A percentile compares a stretch with the other conserved stretches of the same genome.
These are phyloP conservation scores for Pythium volutum DNA, from an alignment of 352 stramenopile species.

Conservation along the genomic window DNA sequence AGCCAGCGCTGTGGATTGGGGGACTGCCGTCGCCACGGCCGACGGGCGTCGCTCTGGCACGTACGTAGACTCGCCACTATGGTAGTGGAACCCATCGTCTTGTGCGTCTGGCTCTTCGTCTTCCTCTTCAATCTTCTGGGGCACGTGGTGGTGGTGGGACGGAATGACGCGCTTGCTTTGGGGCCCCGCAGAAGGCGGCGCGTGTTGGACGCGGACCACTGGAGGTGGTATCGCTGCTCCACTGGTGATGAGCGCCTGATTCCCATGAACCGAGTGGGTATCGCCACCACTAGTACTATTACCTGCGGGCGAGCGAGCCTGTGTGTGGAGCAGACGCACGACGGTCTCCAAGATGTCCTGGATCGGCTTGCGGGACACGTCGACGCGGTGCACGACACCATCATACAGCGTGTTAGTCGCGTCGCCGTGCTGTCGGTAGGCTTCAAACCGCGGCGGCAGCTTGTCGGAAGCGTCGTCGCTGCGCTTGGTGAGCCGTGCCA, in stretches of 20 bases:
- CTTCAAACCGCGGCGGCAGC: constrained; percentile 58
- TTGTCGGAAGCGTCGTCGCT: constrained; percentile 57
- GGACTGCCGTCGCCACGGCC: background rate
- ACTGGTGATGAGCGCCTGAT: background rate
- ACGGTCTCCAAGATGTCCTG: constrained; percentile 42
- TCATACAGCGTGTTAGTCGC: constrained; percentile 48
- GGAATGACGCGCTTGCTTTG: background rate
- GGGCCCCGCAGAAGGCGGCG: background rate
- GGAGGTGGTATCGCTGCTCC: background rate
- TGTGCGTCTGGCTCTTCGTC: constrained; percentile 40
- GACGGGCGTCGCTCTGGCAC: background rate
- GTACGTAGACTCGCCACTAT: constrained; percentile 11
- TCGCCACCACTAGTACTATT: background rate
- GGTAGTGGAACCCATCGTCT: constrained; percentile 26
- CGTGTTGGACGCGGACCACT: background rate
- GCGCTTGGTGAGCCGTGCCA: constrained; percentile 52
- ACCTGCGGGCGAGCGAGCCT: constrained; percentile 8
- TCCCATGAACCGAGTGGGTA: background rate
- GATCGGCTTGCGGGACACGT: constrained; percentile 32
- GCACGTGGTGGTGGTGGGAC: constrained; percentile 3
- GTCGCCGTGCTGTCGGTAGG: constrained; percentile 57
- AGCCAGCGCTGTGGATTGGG: background rate
- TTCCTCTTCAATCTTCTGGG: constrained; percentile 48
- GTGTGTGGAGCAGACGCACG: constrained; percentile 32
- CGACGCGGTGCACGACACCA: constrained; percentile 40